Evolutionary conservation across 73 alveolate genomes (phyloP), one percentile per base, ranked within the genome.

Genomic region (Durusdinium trenchii): DNA sequence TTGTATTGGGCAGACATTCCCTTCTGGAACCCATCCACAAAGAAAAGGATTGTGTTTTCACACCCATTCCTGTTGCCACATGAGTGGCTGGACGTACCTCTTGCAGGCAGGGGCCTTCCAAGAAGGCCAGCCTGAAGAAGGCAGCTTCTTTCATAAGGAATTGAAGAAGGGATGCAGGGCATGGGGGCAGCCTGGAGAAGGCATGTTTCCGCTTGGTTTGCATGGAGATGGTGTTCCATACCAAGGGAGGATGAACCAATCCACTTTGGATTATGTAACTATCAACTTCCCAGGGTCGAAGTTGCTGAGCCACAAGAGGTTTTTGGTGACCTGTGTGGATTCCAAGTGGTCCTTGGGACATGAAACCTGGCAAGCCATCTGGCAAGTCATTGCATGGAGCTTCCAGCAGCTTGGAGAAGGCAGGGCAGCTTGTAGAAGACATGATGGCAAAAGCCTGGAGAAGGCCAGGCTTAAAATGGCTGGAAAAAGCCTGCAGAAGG

Each of bases 231-330:
- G 86, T 4, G 71, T 90, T 73, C 83, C 95, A 40, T 67, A 43
- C 60, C 94, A 54, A 52, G 94, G 94, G 60, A 85, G 79, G 32
- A 85, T 54, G 79, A 51, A 54, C n/a, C n/a, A n/a, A n/a, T n/a
- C n/a, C n/a, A 79, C 90, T 28, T 20, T 79, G 26, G 90, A 79
- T 32, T 46, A 46, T 35, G 43, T 26, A 38, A 46, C 46, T 46
- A 23, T 79, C 46, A 79, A 79, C 48, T 47, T 79, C 32, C 90
- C 90, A 3, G 40, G 47, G 32, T 40, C 62, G 46, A 64, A 16
- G 10, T 2, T 5, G 1, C 30, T 1, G 16, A 20, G 30, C 20
- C 47, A 20, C 3, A 28, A 79, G 7, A 50, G 94, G 43, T 3
- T 83, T 0, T 75, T 75, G 51, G 38, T 83, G 0, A 18, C 42